Base-by-base conservation (phyloP, 2,329 filamentous ascomycete species). In the Camillea tinctor region DNA sequence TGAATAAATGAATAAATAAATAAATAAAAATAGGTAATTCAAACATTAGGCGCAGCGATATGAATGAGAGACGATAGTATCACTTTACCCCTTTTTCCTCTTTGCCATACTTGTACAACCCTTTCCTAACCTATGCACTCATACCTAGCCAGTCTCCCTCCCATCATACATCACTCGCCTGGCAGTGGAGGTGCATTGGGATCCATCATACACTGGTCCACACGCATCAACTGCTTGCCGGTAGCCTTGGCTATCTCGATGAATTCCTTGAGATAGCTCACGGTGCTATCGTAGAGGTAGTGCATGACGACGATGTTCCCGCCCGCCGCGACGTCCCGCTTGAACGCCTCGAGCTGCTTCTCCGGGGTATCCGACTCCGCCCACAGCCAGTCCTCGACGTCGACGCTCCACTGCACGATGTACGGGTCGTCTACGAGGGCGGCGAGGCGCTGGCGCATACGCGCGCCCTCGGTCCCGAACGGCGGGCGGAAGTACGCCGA, bases 371-470 rank as follows among this genome's bases (percentile, higher is more conserved):
- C 68, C 0, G 79, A 82, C 69, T 81, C 75, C 1, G 85, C 87
- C 86, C 87, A 91, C 22, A 88, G 68, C 86, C 87, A 90, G 71
- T 91, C 88, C 76, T 90, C 85, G 30, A 90, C 84, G 68, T 91
- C 88, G 51, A 91, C 84, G 68, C 81, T 86, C 88, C 88, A 90
- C 71, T 85, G 86, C 55, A 89, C 81, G 50, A 90, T 82, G 64
- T 84, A 82, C 1, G 85, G 81, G 15, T 82, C 78, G 1, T 79
- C 75, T 20, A 81, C 77, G 0, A 82, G 80, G 1, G 78, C 77
- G 0, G 86, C 83, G 24, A 90, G 80, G 49, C 85, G 81, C 71
- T 88, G 83, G 3, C 88, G 81, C 76, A 88, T 87, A 52, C 87
- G 82, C 1, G 87, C 87, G 49, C 87, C 88, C 69, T 90, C 84